Evolutionary conservation across 129 eudicot genomes (phyloP), one percentile per base, ranked within the genome.

Genomic region (Flaveria brownii): DNA sequence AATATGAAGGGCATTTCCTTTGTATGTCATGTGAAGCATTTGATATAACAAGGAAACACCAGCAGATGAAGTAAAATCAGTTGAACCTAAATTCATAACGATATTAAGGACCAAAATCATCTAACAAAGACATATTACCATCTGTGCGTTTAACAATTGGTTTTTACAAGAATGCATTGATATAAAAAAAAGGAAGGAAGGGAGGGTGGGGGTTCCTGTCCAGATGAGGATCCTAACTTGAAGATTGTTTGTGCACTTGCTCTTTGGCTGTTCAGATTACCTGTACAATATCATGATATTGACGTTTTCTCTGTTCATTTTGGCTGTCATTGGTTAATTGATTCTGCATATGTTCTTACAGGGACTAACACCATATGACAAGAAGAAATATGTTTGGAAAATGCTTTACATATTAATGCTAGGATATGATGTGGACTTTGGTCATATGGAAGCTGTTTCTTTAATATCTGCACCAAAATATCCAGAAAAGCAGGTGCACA

Each of bases 361-460:
- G 96, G 94, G 93, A 41, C 78, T 89, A 78, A 77, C 97, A 54
- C 96, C 85, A 62, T 91, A 94, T 72, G 97, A 94, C 64, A 94
- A 94, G 87, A 94, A 94, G 85, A 94, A 94, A 72, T 94, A 94
- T 81, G 99, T 94, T 60, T 94, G 99, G 99, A 91, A 91, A 78
- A 94, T 94, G 97, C 97, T 94, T 78, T 94, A 94, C 86, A 87
- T 94, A 69, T 87, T 81, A 74, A 91, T 94, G 99, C 87, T 91
- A 28, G 99, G 99, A 33, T 94, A 94, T 81, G 99, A 94, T 82
- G 99, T 94, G 55, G 99, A 94, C 77, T 94, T 94, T 83, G 99
- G 99, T 77, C 99, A 94, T 80, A 94, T 94, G 99, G 99, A 94
- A 86, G 97, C 99, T 15, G 97, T 94, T 73, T 94, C 99, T 77